phyloP scores from a whole-genome alignment of 2,329 filamentous ascomycete species.

The Aspergillus ochraceus region DNA sequence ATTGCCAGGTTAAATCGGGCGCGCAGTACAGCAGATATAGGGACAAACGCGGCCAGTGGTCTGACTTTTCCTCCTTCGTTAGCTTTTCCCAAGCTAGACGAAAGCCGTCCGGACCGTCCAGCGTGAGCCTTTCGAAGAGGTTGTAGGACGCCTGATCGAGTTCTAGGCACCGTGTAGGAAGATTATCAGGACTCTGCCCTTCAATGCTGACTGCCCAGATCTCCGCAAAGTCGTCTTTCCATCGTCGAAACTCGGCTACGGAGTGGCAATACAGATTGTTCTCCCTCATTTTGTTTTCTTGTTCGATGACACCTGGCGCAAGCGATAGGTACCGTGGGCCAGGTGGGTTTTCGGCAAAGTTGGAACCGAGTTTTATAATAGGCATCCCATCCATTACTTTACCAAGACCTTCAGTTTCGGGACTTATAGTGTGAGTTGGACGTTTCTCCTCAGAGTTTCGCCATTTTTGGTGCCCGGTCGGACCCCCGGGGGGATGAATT shows the following conservation, averaged over 20 bases:
- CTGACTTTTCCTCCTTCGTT: slow-evolving; percentile 20
- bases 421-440: too few species aligned
- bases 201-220: slow-evolving; percentile 25
- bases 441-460: too few species aligned
- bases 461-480: too few species aligned
- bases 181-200: slow-evolving; percentile 3
- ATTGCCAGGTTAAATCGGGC: slow-evolving; percentile 38
- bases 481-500: too few species aligned
- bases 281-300: slow-evolving; percentile 22
- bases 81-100: slow-evolving; percentile 28
- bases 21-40: slow-evolving; percentile 48
- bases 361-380: too few species aligned
- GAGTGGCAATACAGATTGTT: slow-evolving; percentile 19
- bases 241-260: slow-evolving; percentile 9
- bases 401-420: too few species aligned
- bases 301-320: slow-evolving; percentile 21
- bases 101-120: slow-evolving; percentile 25
- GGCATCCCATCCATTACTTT: too few species aligned
- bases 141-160: slow-evolving; percentile 16
- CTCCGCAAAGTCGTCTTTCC: slow-evolving; percentile 23
- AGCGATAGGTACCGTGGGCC: not conserved
- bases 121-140: slow-evolving; percentile 24
- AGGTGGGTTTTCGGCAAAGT: too few species aligned
- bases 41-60: slow-evolving; percentile 45
- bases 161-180: not conserved